These are phyloP conservation scores for Podila verticillata DNA, from an alignment of 192 early-diverging fungal species.

Conservation along the genomic window DNA sequence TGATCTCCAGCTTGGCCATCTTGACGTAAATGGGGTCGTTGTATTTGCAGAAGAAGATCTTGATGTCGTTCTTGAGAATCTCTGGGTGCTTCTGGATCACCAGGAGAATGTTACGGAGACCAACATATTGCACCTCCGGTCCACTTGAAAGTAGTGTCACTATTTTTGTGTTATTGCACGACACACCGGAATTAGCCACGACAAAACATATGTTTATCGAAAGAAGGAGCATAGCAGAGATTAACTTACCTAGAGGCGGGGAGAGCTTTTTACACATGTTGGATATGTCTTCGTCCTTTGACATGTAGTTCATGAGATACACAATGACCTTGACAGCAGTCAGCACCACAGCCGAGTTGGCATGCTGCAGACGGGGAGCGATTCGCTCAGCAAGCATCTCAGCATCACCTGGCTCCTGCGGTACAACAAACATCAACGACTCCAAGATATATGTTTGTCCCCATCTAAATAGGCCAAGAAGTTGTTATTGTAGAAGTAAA, in stretches of 20 bases:
- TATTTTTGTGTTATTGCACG: constrained; percentile 14
- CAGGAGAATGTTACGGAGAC: constrained; percentile 94
- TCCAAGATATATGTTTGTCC: constrained; percentile 95
- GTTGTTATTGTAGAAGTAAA: neutral
- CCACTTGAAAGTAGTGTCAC: constrained; percentile 91
- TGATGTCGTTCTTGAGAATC: constrained; percentile 91
- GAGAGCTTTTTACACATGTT: constrained; percentile 85
- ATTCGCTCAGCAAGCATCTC: constrained; percentile 93
- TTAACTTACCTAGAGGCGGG: constrained; percentile 81
- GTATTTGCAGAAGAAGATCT: constrained; percentile 99
- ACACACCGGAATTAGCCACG: too few species aligned
- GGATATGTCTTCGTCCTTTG: constrained; percentile 78
- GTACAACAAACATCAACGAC: constrained; percentile 89
- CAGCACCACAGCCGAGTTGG: constrained; percentile 93
- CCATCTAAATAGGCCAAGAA: constrained; percentile 69
- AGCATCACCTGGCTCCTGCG: constrained; percentile 88
- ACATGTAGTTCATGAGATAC: constrained; percentile 95
- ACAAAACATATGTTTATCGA: too few species aligned
- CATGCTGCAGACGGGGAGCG: constrained; percentile 89
- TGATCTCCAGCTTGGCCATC: constrained; percentile 95
- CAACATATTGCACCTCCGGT: constrained; percentile 97
- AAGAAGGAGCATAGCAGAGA: too few species aligned
- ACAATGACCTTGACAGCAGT: constrained; percentile 89
- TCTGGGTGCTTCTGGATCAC: constrained; percentile 92
- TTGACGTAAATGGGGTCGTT: constrained; percentile 99